phyloP scores from a whole-genome alignment of 345 rosid genomes.

The Murraya paniculata region DNA sequence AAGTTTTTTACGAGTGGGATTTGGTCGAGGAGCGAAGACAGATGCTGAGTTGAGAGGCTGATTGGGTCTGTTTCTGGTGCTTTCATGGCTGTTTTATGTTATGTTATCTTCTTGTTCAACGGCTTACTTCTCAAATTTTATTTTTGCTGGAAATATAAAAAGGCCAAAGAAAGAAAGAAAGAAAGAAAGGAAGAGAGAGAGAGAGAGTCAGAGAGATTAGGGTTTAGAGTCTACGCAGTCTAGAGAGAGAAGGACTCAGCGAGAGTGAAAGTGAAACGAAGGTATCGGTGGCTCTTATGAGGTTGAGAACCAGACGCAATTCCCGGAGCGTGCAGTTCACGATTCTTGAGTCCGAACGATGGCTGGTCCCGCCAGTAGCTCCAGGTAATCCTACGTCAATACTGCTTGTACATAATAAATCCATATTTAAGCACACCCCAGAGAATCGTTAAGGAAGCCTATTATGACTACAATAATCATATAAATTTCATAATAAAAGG shows the following conservation, averaged over 20 bases:
- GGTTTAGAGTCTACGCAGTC: not conserved
- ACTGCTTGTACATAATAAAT: too few relatives aligned
- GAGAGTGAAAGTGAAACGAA: not conserved
- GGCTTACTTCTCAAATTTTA: not conserved
- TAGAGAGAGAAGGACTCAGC: not conserved
- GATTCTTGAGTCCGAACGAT: not conserved
- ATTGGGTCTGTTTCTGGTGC: slow-evolving; percentile 42
- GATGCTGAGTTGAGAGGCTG: slow-evolving; percentile 23
- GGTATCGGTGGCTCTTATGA: not conserved
- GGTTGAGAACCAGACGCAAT: slow-evolving; percentile 9
- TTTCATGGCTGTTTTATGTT: slow-evolving; percentile 43
- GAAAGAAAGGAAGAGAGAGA: not conserved
- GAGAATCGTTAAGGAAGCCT: too few relatives aligned
- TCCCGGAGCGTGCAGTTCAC: not conserved
- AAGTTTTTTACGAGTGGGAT: slow-evolving; percentile 48
- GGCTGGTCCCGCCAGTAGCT: not conserved
- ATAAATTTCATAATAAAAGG: too few relatives aligned
- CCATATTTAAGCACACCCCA: too few relatives aligned
- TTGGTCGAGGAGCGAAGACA: slow-evolving; percentile 41
- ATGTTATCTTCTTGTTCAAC: not conserved
- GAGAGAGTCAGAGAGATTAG: not conserved
- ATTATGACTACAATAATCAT: too few relatives aligned
- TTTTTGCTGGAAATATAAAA: not conserved
- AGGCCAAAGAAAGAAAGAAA: too few relatives aligned
- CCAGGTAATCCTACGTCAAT: not conserved